These are phyloP conservation scores for Manihot esculenta DNA, from an alignment of 441 rosid species.

Conservation along the genomic window DNA sequence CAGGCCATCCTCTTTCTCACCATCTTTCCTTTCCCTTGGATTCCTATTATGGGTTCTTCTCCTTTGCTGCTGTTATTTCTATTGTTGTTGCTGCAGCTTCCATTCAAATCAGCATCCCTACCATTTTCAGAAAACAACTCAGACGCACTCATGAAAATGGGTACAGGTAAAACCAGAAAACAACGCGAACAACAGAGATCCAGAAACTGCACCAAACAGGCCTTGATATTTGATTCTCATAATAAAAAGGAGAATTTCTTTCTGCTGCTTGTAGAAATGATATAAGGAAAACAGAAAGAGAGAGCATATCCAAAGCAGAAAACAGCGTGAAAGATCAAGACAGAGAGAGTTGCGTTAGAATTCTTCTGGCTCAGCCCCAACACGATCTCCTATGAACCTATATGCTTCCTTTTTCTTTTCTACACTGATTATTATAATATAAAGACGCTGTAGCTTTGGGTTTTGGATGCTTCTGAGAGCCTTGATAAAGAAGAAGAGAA, in stretches of 20 bases:
- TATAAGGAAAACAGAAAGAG: too few relatives aligned
- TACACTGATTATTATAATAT: not conserved
- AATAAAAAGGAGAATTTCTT: not conserved
- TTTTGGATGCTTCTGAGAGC: constrained; percentile 34
- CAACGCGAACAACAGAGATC: not conserved
- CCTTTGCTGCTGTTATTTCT: constrained; percentile 17
- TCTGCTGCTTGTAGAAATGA: too few relatives aligned
- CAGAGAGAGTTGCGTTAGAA: constrained; percentile 34
- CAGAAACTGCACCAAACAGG: not conserved
- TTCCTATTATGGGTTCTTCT: not conserved
- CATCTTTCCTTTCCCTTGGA: constrained; percentile 36
- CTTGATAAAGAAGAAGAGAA: constrained; percentile 30
- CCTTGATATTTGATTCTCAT: constrained; percentile 2
- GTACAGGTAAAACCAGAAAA: not conserved
- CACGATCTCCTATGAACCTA: constrained; percentile 33
- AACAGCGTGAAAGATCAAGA: constrained; percentile 36
- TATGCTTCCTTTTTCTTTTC: not conserved
- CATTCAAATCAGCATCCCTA: not conserved
- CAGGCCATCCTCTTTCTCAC: constrained; percentile 81
- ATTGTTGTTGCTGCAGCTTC: not conserved
- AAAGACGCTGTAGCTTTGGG: constrained; percentile 21
- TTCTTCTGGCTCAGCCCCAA: constrained; percentile 22
- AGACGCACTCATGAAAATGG: constrained; percentile 41
- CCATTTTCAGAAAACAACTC: constrained; percentile 26
- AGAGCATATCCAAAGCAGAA: constrained; percentile 40